A percentile compares a stretch with the other conserved stretches of the same genome.
These are phyloP conservation scores for Suhomyces sp. DNA, from an alignment of 805 yeast species.

Conservation along the genomic window DNA sequence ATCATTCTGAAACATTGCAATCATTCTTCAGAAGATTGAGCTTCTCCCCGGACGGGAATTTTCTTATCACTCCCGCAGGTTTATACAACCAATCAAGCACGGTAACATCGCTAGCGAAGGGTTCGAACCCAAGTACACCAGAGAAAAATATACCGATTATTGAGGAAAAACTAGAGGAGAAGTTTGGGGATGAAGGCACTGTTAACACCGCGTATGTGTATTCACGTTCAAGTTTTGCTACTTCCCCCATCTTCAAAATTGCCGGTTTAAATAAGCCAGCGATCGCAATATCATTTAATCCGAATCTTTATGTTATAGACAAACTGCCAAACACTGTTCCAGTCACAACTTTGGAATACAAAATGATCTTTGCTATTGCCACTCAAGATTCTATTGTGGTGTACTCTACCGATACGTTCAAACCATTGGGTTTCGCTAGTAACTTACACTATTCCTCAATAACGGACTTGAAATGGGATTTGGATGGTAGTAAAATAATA, in stretches of 20 bases:
- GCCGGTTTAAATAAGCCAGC: slow-evolving; percentile 85
- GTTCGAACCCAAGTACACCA: slow-evolving; percentile 5
- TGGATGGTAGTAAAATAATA: slow-evolving; percentile 68
- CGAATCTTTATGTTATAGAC: slow-evolving; percentile 51
- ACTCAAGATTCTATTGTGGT: slow-evolving; percentile 81
- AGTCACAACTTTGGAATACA: slow-evolving; percentile 64
- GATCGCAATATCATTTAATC: slow-evolving; percentile 76
- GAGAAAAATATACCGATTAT: slow-evolving; percentile 3
- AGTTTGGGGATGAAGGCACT: slow-evolving; percentile 32
- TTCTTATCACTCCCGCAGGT: slow-evolving; percentile 58
- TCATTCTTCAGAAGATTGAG: slow-evolving; percentile 85
- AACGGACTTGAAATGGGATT: slow-evolving; percentile 85
- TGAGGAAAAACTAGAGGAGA: slow-evolving; percentile 5
- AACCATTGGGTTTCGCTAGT: slow-evolving; percentile 71
- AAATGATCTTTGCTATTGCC: slow-evolving; percentile 88
- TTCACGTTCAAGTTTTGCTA: slow-evolving; percentile 64
- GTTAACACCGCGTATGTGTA: slow-evolving; percentile 78
- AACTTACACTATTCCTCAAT: slow-evolving; percentile 86
- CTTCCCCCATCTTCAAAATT: slow-evolving; percentile 72
- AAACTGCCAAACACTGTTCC: slow-evolving; percentile 12
- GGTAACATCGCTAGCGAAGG: no score
- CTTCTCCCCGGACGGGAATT: slow-evolving; percentile 87
- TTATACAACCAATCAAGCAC: slow-evolving; percentile 3
- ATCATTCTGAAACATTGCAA: slow-evolving; percentile 83
- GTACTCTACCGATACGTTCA: slow-evolving; percentile 71